Conservation (phyloP, 2,329 filamentous ascomycete genomes). For the Neofusicoccum kwambonambiense region DNA sequence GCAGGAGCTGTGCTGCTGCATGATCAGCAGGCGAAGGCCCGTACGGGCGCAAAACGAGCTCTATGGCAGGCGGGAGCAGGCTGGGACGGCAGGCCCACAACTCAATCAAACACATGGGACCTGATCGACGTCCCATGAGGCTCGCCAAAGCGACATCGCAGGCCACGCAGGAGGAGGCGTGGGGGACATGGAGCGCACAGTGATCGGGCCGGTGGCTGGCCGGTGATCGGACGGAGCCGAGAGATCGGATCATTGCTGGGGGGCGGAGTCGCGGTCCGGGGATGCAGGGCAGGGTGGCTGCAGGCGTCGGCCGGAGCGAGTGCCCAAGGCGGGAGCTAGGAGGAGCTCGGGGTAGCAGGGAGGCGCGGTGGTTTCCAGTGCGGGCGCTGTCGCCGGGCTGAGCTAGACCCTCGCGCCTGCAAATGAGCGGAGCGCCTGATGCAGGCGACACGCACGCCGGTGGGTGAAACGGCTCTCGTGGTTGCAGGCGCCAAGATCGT, state of each 20-base stretch:
- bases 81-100: not conserved
- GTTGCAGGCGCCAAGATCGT: not conserved
- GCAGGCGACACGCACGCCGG: not conserved
- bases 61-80: not conserved
- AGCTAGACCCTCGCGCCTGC: not conserved
- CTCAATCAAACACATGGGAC: not conserved
- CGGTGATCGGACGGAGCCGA: not conserved
- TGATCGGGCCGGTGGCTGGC: not conserved
- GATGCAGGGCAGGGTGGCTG: not conserved
- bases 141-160: not conserved
- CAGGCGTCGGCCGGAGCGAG: not conserved
- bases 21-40: not conserved
- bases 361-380: not conserved
- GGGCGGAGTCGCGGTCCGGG: slow-evolving; percentile 4
- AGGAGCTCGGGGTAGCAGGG: not conserved
- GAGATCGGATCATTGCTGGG: not conserved
- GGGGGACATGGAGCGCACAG: not conserved
- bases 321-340: not conserved
- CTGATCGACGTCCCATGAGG: not conserved
- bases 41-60: not conserved
- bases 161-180: not conserved
- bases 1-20: not conserved
- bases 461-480: not conserved
- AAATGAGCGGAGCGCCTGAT: not conserved
- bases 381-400: not conserved